phyloP scores from a whole-genome alignment of 164 flowering plant species.

The Cinnamomum chago region DNA sequence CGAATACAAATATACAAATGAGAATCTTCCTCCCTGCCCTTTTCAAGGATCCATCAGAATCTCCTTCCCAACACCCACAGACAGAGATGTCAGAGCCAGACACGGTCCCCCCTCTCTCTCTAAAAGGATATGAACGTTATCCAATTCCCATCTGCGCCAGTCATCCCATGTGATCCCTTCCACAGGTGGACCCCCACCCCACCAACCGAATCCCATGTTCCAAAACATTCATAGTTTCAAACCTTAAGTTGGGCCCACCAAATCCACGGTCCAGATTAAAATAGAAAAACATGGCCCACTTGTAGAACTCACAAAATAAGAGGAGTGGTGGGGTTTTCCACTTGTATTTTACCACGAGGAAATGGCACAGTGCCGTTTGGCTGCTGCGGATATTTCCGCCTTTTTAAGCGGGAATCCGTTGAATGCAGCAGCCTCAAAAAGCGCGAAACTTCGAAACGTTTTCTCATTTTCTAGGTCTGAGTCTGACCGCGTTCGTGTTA shows the following conservation, averaged over 20 bases:
- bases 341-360: background rate
- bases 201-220: background rate
- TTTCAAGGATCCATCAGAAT: too few relatives aligned
- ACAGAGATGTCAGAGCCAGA: too few relatives aligned
- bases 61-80: too few relatives aligned
- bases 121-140: background rate
- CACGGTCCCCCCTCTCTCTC: too few relatives aligned
- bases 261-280: background rate
- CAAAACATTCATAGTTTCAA: background rate
- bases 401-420: background rate
- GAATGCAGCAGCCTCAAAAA: background rate
- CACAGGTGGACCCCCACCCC: background rate
- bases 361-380: background rate
- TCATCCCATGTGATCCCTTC: background rate
- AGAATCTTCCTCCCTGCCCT: too few relatives aligned
- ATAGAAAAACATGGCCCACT: too few relatives aligned
- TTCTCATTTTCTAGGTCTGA: too few relatives aligned
- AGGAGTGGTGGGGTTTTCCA: background rate
- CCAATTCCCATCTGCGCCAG: background rate
- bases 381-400: background rate
- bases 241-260: background rate
- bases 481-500: too few relatives aligned
- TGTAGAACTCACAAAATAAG: background rate
- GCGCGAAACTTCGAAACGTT: constrained; percentile 3
- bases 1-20: too few relatives aligned